phyloP scores from a whole-genome alignment of 768 basidiomycete genomes.

The Lactarius psammicola region DNA sequence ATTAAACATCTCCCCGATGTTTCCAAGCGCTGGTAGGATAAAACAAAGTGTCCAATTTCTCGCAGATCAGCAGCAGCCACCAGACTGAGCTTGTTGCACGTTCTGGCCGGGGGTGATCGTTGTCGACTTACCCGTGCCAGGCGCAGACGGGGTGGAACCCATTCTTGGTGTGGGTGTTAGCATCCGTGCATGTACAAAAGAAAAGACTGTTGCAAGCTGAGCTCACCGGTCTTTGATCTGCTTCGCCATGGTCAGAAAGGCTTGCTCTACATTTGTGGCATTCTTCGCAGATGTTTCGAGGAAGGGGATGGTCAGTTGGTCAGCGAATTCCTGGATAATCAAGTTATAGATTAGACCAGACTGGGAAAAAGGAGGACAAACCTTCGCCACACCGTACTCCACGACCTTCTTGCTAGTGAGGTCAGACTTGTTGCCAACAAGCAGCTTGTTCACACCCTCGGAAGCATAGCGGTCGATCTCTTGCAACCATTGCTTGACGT shows the following conservation, averaged over 20 bases:
- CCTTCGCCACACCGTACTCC: constrained; percentile 86
- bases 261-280: constrained; percentile 97
- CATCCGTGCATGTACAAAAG: not conserved
- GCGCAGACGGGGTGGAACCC: constrained; percentile 76
- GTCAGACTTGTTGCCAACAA: constrained; percentile 99
- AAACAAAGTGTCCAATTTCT: constrained; percentile 27
- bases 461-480: constrained; percentile 96
- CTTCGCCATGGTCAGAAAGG: constrained; percentile 98
- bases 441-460: constrained; percentile 96
- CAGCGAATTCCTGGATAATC: constrained; percentile 77
- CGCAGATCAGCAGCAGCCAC: constrained; percentile 72
- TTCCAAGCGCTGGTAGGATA: constrained; percentile 27
- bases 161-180: constrained; percentile 49
- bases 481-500: constrained; percentile 93
- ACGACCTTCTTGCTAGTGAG: constrained; percentile 96
- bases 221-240: constrained; percentile 88
- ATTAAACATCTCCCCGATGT: constrained; percentile 29
- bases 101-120: constrained; percentile 83
- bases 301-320: constrained; percentile 92
- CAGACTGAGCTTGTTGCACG: constrained; percentile 69
- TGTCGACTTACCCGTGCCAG: constrained; percentile 75
- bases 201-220: too few species aligned
- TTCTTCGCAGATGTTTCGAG: constrained; percentile 99
- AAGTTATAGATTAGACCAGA: constrained; percentile 15
- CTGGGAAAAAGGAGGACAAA: constrained; percentile 32